A percentile compares a stretch with the other conserved stretches of the same genome.
These are phyloP conservation scores for Coniochaeta ligniaria DNA, from an alignment of 2,329 filamentous ascomycete genomes.

Conservation along the genomic window DNA sequence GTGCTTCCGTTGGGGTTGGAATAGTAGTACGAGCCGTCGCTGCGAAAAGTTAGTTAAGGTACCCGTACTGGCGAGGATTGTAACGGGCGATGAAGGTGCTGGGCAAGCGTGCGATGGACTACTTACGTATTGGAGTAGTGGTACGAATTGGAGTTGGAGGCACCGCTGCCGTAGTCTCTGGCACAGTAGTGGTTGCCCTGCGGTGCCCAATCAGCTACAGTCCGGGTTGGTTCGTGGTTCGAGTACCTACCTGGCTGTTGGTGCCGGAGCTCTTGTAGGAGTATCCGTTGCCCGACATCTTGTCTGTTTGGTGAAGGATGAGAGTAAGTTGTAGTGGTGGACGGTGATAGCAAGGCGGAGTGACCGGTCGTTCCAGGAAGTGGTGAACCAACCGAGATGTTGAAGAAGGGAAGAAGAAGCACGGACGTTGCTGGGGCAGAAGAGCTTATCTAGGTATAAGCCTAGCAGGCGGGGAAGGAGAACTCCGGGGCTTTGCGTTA, in stretches of 20 bases:
- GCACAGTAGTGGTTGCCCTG: slow-evolving; percentile 63
- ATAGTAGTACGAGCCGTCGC: slow-evolving; percentile 65
- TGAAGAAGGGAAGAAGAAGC: background rate
- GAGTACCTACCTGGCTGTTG: slow-evolving; percentile 49
- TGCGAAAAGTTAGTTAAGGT: background rate
- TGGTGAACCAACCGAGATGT: background rate
- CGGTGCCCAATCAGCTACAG: background rate
- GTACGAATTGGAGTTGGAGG: slow-evolving; percentile 42
- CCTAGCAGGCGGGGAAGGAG: background rate
- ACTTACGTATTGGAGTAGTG: slow-evolving; percentile 59
- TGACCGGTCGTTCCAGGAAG: too few species aligned
- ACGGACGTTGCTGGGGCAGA: background rate
- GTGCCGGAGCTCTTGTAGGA: slow-evolving; percentile 46
- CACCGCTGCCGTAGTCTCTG: slow-evolving; percentile 49
- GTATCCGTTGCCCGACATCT: slow-evolving; percentile 19
- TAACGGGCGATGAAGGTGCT: too few species aligned
- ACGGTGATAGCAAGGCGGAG: background rate
- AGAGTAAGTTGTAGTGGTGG: background rate
- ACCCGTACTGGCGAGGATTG: too few species aligned
- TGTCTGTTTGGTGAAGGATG: background rate
- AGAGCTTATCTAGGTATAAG: background rate
- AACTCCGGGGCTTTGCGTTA: background rate
- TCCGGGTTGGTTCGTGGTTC: background rate
- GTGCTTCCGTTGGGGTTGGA: slow-evolving; percentile 61
- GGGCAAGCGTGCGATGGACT: background rate